A percentile compares a stretch with the other conserved stretches of the same genome.
Conservation (phyloP, 495 filamentous ascomycete species). For the Cercophora sp. region DNA sequence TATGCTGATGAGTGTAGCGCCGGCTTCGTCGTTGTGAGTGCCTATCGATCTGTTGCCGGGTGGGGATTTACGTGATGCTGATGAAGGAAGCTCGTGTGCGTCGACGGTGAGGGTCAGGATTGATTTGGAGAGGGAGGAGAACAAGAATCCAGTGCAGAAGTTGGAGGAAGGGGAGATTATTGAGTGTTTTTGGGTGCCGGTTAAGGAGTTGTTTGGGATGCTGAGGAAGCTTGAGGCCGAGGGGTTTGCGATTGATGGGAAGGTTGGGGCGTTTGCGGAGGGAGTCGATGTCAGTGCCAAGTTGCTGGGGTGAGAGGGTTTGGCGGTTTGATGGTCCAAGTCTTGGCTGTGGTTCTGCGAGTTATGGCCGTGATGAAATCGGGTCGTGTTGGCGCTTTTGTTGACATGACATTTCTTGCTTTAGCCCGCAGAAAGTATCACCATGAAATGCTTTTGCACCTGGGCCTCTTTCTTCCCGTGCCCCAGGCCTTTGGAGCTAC, state of each 20-base stretch:
- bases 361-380: too few species aligned
- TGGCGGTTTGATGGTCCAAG: too few species aligned
- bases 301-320: too few species aligned
- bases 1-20: slow-evolving; percentile 19
- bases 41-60: not conserved
- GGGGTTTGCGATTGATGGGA: slow-evolving; percentile 69
- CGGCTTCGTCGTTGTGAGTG: slow-evolving; percentile 32
- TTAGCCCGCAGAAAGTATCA: too few species aligned
- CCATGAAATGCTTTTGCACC: too few species aligned
- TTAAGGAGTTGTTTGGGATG: slow-evolving; percentile 54
- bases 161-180: slow-evolving; percentile 77
- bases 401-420: too few species aligned
- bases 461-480: too few species aligned
- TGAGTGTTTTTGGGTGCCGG: slow-evolving; percentile 63
- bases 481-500: too few species aligned
- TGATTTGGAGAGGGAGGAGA: slow-evolving; percentile 53
- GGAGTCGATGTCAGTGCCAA: too few species aligned
- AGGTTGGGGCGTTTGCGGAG: slow-evolving; percentile 68
- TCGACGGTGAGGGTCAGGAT: slow-evolving; percentile 66
- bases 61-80: too few species aligned
- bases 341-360: too few species aligned
- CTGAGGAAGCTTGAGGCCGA: slow-evolving; percentile 54
- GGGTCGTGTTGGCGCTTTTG: too few species aligned
- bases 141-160: slow-evolving; percentile 58
- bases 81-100: slow-evolving; percentile 59